phyloP scores from a whole-genome alignment of 257 asterid genomes.

The Rubia yunnanensis region DNA sequence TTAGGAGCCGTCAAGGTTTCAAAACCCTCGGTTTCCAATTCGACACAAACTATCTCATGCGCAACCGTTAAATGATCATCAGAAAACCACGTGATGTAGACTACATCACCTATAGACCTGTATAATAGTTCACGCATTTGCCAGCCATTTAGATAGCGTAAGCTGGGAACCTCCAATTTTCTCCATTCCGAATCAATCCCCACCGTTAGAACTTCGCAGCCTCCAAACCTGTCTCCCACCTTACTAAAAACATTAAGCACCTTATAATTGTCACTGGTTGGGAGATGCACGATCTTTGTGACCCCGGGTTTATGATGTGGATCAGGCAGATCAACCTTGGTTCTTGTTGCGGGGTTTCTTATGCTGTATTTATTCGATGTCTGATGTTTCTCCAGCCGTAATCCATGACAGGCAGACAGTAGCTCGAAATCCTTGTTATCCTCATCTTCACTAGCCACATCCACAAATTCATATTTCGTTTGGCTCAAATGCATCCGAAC shows the following conservation, averaged over 20 bases:
- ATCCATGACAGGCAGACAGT: background rate
- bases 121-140: background rate
- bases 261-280: slow-evolving; percentile 1
- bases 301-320: background rate
- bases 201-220: slow-evolving; percentile 13
- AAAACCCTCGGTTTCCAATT: slow-evolving; percentile 22
- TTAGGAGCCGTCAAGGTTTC: background rate
- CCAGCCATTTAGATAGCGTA: background rate
- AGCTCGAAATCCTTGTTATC: background rate
- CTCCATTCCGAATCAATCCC: slow-evolving; percentile 24
- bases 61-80: background rate
- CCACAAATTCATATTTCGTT: background rate
- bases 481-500: slow-evolving; percentile 15
- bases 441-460: too few species aligned
- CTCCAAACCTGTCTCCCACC: background rate
- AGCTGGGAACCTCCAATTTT: slow-evolving; percentile 9
- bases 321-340: too few species aligned
- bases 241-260: background rate
- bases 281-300: background rate
- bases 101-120: background rate
- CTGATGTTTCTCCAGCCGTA: background rate
- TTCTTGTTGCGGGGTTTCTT: too few species aligned
- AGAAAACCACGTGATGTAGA: slow-evolving; percentile 3
- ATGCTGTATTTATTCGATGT: background rate
- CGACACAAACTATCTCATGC: slow-evolving; percentile 15